Percentiles rank a stretch among this genome's conserved stretches.
phyloP scores from a whole-genome alignment of 2,329 filamentous ascomycete genomes.

The Aplosporella prunicola region DNA sequence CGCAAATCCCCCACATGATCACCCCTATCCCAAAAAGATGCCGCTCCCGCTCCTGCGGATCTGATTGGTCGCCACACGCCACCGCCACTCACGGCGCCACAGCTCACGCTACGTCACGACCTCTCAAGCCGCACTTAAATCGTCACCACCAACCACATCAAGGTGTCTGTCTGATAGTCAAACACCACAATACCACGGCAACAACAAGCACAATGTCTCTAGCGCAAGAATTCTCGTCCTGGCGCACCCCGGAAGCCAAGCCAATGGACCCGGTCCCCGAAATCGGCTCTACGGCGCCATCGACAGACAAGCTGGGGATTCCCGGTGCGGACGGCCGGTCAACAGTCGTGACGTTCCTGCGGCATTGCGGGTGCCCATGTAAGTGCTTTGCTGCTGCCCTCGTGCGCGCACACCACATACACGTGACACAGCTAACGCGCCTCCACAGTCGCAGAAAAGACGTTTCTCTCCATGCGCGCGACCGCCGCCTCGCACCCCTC shows the following conservation, averaged over 20 bases:
- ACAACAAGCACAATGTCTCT: slow-evolving; percentile 25
- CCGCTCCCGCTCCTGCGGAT: too few species aligned
- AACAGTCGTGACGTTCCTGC: slow-evolving; percentile 56
- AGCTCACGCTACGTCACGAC: too few species aligned
- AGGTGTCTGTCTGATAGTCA: too few species aligned
- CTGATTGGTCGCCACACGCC: too few species aligned
- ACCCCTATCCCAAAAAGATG: too few species aligned
- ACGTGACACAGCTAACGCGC: neutral
- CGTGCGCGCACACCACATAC: neutral
- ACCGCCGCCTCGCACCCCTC: slow-evolving; percentile 19
- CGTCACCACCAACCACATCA: too few species aligned
- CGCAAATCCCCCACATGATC: too few species aligned
- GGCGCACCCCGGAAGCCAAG: slow-evolving; percentile 27
- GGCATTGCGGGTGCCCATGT: slow-evolving; percentile 70
- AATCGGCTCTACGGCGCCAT: slow-evolving; percentile 48
- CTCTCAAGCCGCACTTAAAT: too few species aligned
- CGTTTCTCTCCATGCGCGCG: slow-evolving; percentile 33
- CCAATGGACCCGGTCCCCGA: slow-evolving; percentile 36
- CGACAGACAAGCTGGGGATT: slow-evolving; percentile 43
- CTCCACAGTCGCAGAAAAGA: slow-evolving; percentile 55
- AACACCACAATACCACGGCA: too few species aligned
- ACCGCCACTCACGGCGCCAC: too few species aligned
- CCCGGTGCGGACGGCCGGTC: slow-evolving; percentile 43
- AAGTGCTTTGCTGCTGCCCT: slow-evolving; percentile 21
- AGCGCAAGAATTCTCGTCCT: slow-evolving; percentile 34